Evolutionary conservation across 106 monocot species (phyloP).

Genomic region (Ottelia alismoides): DNA sequence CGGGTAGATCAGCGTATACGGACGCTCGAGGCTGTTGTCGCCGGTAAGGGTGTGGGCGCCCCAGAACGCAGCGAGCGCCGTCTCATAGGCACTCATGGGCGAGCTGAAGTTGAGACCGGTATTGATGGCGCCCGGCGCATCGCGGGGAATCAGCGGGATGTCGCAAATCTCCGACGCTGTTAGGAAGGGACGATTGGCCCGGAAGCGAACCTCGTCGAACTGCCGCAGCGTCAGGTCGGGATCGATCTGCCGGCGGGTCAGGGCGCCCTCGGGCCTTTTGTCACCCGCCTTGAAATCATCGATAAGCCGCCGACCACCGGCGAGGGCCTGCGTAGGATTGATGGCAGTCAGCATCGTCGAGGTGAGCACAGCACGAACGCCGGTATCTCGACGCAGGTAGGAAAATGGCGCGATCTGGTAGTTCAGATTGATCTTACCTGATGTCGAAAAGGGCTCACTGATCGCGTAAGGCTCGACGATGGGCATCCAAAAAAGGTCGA

Average conservation of each 20-base stretch:
- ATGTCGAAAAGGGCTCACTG: neutral
- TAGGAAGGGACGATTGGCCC: too few relatives aligned
- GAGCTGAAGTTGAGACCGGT: too few relatives aligned
- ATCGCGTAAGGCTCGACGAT: neutral
- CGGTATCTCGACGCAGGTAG: neutral
- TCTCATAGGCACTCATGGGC: neutral
- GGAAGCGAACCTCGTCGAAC: too few relatives aligned
- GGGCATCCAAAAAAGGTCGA: neutral
- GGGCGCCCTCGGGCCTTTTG: neutral
- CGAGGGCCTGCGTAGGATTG: too few relatives aligned
- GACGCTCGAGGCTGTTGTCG: neutral
- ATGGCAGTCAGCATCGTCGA: neutral
- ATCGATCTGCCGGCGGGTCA: neutral
- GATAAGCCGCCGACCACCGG: too few relatives aligned
- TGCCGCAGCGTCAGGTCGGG: neutral
- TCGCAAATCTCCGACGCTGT: neutral
- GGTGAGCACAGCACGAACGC: neutral
- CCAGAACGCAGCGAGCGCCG: neutral
- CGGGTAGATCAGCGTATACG: neutral
- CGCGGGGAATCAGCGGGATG: neutral
- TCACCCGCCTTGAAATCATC: neutral
- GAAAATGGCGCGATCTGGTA: neutral
- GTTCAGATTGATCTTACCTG: neutral
- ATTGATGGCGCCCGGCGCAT: neutral
- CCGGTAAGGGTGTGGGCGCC: neutral